Base-by-base conservation (phyloP, 805 yeast species). In the Starmerella potacharoeniae region DNA sequence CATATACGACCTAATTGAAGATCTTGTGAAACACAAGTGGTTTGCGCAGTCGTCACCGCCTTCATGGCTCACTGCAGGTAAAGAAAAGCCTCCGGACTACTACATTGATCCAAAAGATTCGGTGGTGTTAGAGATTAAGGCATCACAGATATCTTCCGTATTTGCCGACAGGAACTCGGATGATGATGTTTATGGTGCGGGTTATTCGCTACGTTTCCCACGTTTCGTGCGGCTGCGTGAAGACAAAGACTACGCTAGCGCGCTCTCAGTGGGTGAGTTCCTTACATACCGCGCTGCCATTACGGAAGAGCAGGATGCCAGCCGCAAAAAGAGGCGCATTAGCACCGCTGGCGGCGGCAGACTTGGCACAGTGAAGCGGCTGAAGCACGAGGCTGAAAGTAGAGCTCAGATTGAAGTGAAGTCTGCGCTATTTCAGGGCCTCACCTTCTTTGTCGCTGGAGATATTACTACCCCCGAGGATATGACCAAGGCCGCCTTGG, bases 21-120 rank as follows among this genome's bases (percentile, higher is more conserved):
- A 78, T 22, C 55, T 71, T 8, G 79, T 93, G 0, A 67, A 73
- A 42, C 82, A 80, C 0, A 76, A 79, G 58, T 86, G 95, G 95
- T 55, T 60, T n/a, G 57, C 62, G 0, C 61, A 58, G 3, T 46
- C 56, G 2, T 55, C 53, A 11, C 51, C 58, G 14, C 64, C 64
- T 1, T 16, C 29, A 0, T 58, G 60, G 58, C 53, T 62, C 1
- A 47, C 46, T 6, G 14, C 56, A 13, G 60, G 58, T 5, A 35
- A 22, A 1, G 56, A 60, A 10, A 28, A 34, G 28, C 22, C 30
- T 6, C 62, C 62, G 1, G 58, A 60, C 29, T 77, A 75, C 56
- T 90, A 96, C 95, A 84, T 91, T 31, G 72, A 81, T 55, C 97
- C 97, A 0, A 71, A 74, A 40, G 79, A 85, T 33, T 84, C 95